Conservation (phyloP, 1,139 yeast species). For the Pichia sp. region DNA sequence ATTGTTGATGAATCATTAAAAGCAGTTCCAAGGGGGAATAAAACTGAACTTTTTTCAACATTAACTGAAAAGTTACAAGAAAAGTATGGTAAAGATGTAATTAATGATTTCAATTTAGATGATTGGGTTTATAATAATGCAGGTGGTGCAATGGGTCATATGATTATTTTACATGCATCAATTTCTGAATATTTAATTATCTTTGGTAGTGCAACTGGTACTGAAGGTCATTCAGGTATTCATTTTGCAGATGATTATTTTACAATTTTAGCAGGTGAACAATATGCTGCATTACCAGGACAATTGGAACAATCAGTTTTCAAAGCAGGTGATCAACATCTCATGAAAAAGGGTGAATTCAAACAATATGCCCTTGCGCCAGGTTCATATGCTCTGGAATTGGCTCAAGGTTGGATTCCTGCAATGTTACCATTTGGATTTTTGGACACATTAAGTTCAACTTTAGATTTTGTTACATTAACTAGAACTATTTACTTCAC, state of each 20-base stretch:
- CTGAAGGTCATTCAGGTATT: slow-evolving; percentile 93
- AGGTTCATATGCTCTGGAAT: slow-evolving; percentile 81
- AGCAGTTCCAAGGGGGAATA: slow-evolving; percentile 51
- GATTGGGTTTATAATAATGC: slow-evolving; percentile 98
- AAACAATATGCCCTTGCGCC: slow-evolving; percentile 84
- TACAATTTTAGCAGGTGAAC: slow-evolving; percentile 76
- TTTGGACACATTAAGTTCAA: slow-evolving; percentile 70
- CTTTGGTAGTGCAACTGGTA: slow-evolving; percentile 85
- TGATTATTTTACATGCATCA: slow-evolving; percentile 95
- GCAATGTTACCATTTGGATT: slow-evolving; percentile 96
- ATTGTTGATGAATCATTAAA: slow-evolving; percentile 48
- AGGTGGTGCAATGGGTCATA: slow-evolving; percentile 98
- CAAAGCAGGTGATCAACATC: slow-evolving; percentile 78
- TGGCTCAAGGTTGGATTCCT: slow-evolving; percentile 99
- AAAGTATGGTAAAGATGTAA: slow-evolving; percentile 54
- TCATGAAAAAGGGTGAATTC: slow-evolving; percentile 60
- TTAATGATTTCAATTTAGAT: slow-evolving; percentile 63
- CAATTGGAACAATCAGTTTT: slow-evolving; percentile 60
- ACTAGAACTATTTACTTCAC: slow-evolving; percentile 65
- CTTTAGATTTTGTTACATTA: slow-evolving; percentile 69
- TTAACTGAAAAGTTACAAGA: slow-evolving; percentile 54
- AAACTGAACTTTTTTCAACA: slow-evolving; percentile 54
- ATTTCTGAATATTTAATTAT: slow-evolving; percentile 84
- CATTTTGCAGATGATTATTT: slow-evolving; percentile 97
- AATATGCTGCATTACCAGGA: slow-evolving; percentile 62